phyloP scores from a whole-genome alignment of 1,139 yeast species.

The Sporopachydermia cereana region DNA sequence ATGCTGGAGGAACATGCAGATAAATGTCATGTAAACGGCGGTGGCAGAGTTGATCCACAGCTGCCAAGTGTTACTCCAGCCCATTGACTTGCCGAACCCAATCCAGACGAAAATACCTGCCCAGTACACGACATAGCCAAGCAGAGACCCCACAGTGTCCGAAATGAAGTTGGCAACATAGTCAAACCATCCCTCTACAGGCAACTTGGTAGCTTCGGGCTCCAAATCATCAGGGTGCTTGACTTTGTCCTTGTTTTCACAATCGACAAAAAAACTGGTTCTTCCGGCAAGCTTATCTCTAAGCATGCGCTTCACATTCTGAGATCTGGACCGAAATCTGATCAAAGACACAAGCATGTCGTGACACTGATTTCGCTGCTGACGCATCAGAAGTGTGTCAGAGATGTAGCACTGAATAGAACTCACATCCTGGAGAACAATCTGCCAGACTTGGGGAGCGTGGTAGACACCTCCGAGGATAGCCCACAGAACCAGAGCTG shows the following conservation, averaged over 20 bases:
- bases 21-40: conserved; percentile 25
- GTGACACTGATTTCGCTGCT: conserved; percentile 22
- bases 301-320: conserved; percentile 18
- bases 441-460: conserved; percentile 28
- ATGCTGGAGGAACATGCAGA: conserved; percentile 25
- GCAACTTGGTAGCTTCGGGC: conserved; percentile 10
- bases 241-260: conserved; percentile 6
- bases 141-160: conserved; percentile 21
- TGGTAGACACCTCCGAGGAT: conserved; percentile 22
- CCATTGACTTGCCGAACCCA: conserved; percentile 22
- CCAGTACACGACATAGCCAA: conserved; percentile 25
- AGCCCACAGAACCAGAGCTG: conserved; percentile 23
- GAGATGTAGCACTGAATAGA: conserved; percentile 29
- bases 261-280: conserved; percentile 5
- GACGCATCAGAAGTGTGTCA: conserved; percentile 31
- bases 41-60: conserved; percentile 29
- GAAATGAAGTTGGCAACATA: conserved; percentile 17
- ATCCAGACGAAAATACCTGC: conserved; percentile 26
- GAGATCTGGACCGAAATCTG: conserved; percentile 22
- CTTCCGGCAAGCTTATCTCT: conserved; percentile 11
- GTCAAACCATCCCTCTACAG: conserved; percentile 22
- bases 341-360: conserved; percentile 17
- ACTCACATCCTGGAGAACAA: conserved; percentile 31
- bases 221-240: conserved; percentile 7
- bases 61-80: conserved; percentile 27